phyloP scores from a whole-genome alignment of 192 early-diverging fungal genomes.

The Coemansia reversa region DNA sequence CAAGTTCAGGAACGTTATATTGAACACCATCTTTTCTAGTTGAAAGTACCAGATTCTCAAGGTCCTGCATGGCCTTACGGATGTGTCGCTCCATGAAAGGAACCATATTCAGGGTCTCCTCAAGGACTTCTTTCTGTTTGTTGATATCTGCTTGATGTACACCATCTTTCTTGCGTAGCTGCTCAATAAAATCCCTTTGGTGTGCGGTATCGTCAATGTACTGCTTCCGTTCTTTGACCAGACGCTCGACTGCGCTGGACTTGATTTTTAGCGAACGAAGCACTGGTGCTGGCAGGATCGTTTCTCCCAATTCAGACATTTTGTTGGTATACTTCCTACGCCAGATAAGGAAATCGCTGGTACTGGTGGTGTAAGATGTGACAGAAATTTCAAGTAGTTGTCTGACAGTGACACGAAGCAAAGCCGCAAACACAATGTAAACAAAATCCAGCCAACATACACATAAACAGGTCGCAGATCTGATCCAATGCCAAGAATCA shows the following conservation, averaged over 20 bases:
- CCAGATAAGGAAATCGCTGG: too few relatives aligned
- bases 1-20: constrained; percentile 2
- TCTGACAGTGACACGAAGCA: too few relatives aligned
- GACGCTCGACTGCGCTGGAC: constrained; percentile 40
- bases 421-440: too few relatives aligned
- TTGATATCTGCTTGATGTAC: constrained; percentile 38
- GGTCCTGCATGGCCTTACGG: constrained; percentile 33
- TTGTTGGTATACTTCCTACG: too few relatives aligned
- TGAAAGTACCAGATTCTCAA: constrained; percentile 32
- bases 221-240: constrained; percentile 33
- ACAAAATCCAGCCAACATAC: too few relatives aligned
- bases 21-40: constrained; percentile 1
- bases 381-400: too few relatives aligned
- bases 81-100: constrained; percentile 47
- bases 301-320: neutral
- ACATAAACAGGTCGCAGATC: too few relatives aligned
- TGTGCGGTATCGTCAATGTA: constrained; percentile 26
- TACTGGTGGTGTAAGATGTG: too few relatives aligned
- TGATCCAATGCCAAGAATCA: too few relatives aligned
- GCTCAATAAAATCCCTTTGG: constrained; percentile 32
- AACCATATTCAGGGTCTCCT: constrained; percentile 49
- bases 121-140: constrained; percentile 55
- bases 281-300: neutral
- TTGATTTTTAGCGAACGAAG: constrained; percentile 45
- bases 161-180: constrained; percentile 14